phyloP scores from a whole-genome alignment of 345 rosid genomes.

The Salix brachista region DNA sequence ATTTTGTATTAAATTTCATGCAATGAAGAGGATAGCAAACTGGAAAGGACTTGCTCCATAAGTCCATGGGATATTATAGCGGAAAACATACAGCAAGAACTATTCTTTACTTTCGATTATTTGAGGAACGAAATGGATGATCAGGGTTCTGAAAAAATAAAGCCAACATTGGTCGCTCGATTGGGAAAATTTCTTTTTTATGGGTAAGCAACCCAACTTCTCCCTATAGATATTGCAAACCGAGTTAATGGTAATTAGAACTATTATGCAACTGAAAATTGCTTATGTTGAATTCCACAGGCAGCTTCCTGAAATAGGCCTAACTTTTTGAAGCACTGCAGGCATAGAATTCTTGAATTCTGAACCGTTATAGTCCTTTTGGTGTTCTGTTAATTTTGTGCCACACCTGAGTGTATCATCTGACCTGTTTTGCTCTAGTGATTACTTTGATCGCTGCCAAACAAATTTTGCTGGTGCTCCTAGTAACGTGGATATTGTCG shows the following conservation, averaged over 20 bases:
- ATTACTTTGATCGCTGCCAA: too few relatives aligned
- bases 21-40: conserved; percentile 19
- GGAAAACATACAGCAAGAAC: conserved; percentile 43
- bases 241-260: not conserved
- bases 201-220: conserved; percentile 32
- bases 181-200: conserved; percentile 48
- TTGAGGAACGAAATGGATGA: conserved; percentile 27
- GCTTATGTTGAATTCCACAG: too few relatives aligned
- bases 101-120: conserved; percentile 36
- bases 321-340: too few relatives aligned
- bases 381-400: too few relatives aligned
- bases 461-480: not conserved
- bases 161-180: conserved; percentile 51
- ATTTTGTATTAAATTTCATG: not conserved
- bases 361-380: too few relatives aligned
- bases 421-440: too few relatives aligned
- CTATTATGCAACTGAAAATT: not conserved
- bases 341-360: too few relatives aligned
- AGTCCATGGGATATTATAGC: conserved; percentile 41
- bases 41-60: conserved; percentile 4
- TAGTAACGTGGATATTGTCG: not conserved
- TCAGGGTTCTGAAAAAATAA: conserved; percentile 17
- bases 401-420: too few relatives aligned
- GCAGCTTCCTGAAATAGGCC: too few relatives aligned
- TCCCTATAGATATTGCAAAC: not conserved